Evolutionary conservation across 805 yeast genomes (phyloP).

Genomic region (Saccharomycopsis javanensis): DNA sequence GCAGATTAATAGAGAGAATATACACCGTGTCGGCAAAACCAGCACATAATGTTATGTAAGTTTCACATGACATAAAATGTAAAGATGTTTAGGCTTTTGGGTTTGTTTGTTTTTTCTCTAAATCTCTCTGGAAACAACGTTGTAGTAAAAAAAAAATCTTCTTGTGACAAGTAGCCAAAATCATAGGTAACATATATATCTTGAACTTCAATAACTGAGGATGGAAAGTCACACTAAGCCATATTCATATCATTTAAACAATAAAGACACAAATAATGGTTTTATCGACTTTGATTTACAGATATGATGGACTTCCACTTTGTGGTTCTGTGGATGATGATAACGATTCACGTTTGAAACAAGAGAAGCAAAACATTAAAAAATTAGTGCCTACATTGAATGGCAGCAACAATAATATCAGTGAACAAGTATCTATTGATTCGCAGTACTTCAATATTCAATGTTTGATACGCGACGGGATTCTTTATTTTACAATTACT

Average conservation of each 20-base stretch:
- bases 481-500: constrained; percentile 70
- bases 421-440: constrained; percentile 74
- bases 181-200: not conserved
- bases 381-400: constrained; percentile 63
- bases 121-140: no score
- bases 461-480: constrained; percentile 54
- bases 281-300: constrained; percentile 53
- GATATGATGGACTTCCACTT: constrained; percentile 72
- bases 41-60: no score
- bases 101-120: no score
- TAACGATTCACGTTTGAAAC: constrained; percentile 47
- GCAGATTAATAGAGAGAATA: no score
- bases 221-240: no score
- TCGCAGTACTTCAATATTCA: constrained; percentile 48
- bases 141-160: not conserved
- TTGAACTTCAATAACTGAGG: no score
- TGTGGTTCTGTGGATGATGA: constrained; percentile 88
- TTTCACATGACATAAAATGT: no score
- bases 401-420: constrained; percentile 45
- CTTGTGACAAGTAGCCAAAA: not conserved
- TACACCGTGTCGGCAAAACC: no score
- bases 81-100: no score
- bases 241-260: no score
- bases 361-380: constrained; percentile 80
- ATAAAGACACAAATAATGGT: constrained; percentile 48